Evolutionary conservation across 116 monocot species (phyloP).

Genomic region (Iris pallida): DNA sequence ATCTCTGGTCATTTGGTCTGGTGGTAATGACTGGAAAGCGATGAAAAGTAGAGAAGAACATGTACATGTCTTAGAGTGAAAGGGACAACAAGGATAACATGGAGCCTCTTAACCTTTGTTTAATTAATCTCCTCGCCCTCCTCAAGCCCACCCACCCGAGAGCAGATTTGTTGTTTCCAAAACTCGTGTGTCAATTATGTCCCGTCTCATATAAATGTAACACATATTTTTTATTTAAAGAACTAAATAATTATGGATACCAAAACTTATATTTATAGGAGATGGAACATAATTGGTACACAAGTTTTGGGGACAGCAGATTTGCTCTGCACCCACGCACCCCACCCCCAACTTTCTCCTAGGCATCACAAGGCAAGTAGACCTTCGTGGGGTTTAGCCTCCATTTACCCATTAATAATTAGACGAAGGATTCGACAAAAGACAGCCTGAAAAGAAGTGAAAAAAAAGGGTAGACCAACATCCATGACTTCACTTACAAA

Average conservation of each 20-base stretch:
- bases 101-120: conserved; percentile 12
- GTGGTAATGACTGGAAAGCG: conserved; percentile 32
- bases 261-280: too few relatives aligned
- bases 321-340: too few relatives aligned
- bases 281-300: too few relatives aligned
- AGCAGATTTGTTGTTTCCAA: too few relatives aligned
- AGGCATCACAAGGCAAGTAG: conserved; percentile 23
- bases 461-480: conserved; percentile 5
- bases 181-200: too few relatives aligned
- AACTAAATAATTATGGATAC: too few relatives aligned
- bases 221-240: too few relatives aligned
- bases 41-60: conserved; percentile 22
- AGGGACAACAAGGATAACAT: conserved; percentile 64
- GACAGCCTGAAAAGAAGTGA: conserved; percentile 27
- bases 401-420: conserved; percentile 8
- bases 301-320: too few relatives aligned
- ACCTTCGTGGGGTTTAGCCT: conserved; percentile 27
- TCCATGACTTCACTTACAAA: conserved; percentile 9
- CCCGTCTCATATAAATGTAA: too few relatives aligned
- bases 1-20: conserved; percentile 24
- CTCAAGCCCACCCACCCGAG: too few relatives aligned
- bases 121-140: conserved; percentile 17
- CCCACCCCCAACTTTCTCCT: too few relatives aligned
- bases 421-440: conserved; percentile 3
- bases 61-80: conserved; percentile 62